phyloP scores from a whole-genome alignment of 2,329 filamentous ascomycete genomes.

The Coniella lustricola region DNA sequence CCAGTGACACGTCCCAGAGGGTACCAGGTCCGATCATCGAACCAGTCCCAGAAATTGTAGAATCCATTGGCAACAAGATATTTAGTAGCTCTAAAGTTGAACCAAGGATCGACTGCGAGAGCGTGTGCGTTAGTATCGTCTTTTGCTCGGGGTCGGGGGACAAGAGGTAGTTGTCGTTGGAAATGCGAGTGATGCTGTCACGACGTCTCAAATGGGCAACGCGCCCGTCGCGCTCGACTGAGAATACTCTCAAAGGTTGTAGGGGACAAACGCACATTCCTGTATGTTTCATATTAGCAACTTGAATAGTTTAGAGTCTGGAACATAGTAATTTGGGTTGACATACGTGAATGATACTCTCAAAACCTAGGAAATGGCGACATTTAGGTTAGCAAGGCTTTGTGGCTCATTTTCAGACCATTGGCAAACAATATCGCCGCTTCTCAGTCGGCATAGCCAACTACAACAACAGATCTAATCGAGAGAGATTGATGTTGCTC shows the following conservation, averaged over 20 bases:
- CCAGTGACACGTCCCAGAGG: slow-evolving; percentile 96
- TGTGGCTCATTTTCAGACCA: background rate
- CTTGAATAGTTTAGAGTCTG: no score
- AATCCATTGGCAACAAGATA: slow-evolving; percentile 96
- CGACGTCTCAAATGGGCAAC: background rate
- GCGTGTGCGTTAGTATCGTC: slow-evolving; percentile 22
- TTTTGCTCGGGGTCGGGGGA: slow-evolving; percentile 32
- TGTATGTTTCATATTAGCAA: background rate
- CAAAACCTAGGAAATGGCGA: slow-evolving; percentile 59
- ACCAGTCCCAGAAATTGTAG: slow-evolving; percentile 99
- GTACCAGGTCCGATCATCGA: slow-evolving; percentile 99
- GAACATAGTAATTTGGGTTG: background rate
- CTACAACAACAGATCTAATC: background rate
- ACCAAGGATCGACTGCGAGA: slow-evolving; percentile 80
- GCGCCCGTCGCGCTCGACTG: background rate
- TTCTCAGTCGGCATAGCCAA: background rate
- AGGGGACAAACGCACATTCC: background rate
- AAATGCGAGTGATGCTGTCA: no score
- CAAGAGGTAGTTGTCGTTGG: slow-evolving; percentile 26
- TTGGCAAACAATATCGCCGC: background rate
- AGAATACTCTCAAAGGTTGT: background rate
- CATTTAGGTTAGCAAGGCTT: slow-evolving; percentile 31
- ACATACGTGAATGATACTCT: slow-evolving; percentile 98
- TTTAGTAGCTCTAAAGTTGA: slow-evolving; percentile 98
- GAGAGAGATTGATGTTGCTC: no score